Evolutionary conservation across 352 stramenopile species (phyloP), one percentile per base, ranked within the genome.

Genomic region (Phytophthora macrochlamydospora): DNA sequence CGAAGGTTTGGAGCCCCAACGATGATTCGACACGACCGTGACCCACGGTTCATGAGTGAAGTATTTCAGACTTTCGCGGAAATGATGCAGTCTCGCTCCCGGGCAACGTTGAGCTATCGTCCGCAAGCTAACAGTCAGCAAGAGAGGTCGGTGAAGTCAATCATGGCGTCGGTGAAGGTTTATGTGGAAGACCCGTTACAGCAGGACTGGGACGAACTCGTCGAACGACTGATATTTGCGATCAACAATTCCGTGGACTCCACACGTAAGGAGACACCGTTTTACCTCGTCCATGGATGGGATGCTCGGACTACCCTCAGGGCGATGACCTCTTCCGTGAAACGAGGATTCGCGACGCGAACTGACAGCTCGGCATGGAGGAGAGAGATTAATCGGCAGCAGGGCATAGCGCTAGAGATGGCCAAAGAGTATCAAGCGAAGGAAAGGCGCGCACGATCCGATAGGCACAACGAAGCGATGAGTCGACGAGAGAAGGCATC

Each of bases 111-210:
- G 12, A 57, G 37, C 12, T 70, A 65, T 45, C n/a, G 49, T 4
- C 56, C 55, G 1, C 62, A 65, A 42, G 55, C 56, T 1, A 70
- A 68, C 7, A 53, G 61, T 4, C 61, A 62, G n/a, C 61, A 68
- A 38, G 48, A 53, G 12, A 6, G 48, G 5, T 53, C 48, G 9
- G 61, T 68, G 6, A 54, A 62, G 40, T 40, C 61, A 2, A 33
- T 62, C 9, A 54, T 62, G 2, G 28, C 37, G 7, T 14, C 49
- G 9, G n/a, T 66, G 14, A 42, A 35, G 24, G 59, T 29, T 1
- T 57, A 67, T 38, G 30, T 56, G 0, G 44, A 49, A 38, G 43
- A 67, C 14, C 52, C 59, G 4, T 11, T 55, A 3, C 45, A 62
- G 13, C 14, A 14, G 1, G 56, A 62, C 56, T 62, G 56, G 56